Evolutionary conservation across 345 rosid species (phyloP).

Genomic region (Draba incana): DNA sequence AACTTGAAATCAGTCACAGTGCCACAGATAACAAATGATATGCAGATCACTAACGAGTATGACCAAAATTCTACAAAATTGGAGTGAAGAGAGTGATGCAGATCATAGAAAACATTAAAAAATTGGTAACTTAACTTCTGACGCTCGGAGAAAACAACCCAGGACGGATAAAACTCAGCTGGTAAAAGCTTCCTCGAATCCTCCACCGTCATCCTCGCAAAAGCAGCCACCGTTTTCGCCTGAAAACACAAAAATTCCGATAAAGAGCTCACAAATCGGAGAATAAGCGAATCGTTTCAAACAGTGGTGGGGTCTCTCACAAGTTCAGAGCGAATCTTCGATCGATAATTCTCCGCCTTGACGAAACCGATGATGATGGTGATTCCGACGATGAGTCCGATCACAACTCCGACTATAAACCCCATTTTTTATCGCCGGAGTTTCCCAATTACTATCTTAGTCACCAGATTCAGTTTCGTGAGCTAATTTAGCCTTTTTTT

Average conservation of each 20-base stretch:
- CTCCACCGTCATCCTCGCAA: conserved; percentile 90
- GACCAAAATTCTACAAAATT: background rate
- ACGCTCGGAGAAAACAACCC: conserved; percentile 95
- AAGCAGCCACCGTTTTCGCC: conserved; percentile 91
- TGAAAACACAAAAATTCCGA: conserved; percentile 28
- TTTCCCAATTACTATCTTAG: background rate
- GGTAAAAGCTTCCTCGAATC: conserved; percentile 94
- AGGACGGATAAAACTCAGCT: conserved; percentile 77
- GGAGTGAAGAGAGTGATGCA: background rate
- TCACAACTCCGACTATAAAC: conserved; percentile 66
- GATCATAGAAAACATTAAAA: background rate
- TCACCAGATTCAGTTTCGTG: conserved; percentile 31
- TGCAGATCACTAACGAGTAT: background rate
- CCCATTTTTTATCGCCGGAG: conserved; percentile 48
- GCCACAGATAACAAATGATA: background rate
- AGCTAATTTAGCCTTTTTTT: background rate
- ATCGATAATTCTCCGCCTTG: conserved; percentile 78
- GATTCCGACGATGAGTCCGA: conserved; percentile 71
- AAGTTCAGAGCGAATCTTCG: conserved; percentile 75
- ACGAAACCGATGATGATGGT: conserved; percentile 77
- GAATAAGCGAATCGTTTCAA: too few relatives aligned
- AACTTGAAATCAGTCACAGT: conserved; percentile 35
- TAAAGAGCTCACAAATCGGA: conserved; percentile 3
- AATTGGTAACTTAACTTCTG: conserved; percentile 67
- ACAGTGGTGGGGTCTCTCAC: conserved; percentile 62